Evolutionary conservation across 2,329 filamentous ascomycete genomes (phyloP), one percentile per base, ranked within the genome.

Genomic region (Amphichorda felina): DNA sequence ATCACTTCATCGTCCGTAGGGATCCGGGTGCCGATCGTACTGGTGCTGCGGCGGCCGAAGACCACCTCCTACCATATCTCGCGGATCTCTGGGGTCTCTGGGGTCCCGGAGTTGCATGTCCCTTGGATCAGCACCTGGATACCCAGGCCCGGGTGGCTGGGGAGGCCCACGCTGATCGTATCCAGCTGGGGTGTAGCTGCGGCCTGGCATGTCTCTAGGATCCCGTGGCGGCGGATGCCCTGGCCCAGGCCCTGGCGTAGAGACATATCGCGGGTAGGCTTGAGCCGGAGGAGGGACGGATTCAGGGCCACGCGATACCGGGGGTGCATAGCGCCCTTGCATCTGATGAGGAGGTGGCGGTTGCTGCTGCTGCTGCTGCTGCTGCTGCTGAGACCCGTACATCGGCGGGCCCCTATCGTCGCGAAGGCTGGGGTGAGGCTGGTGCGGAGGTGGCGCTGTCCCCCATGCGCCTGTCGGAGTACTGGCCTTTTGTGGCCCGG

Each of bases 21-120:
- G 54, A 40, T 68, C 64, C 3, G 54, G 54, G 27, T 58, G 61
- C 17, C 56, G 55, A 8, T 68, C 63, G 34, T 64, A 68, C 24
- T 67, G 63, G 22, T 63, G 63, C 11, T 62, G 63, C 34, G 62
- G 63, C 34, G 62, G 63, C 34, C 63, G 52, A 22, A 67, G 42
- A 18, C 63, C 61, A 24, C 63, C 51, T 32, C 14, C 35, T 43
- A 64, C 55, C 37, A 65, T 53, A n/a, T 59, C 56, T 19, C 61
- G 54, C 21, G 57, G 56, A 37, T 63, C 59, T 30, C 57, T 50
- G 11, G 55, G 43, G 13, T 61, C 47, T 9, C 34, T 39, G 13
- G 11, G 34, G 17, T 45, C 39, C 19, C 46, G 41, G 14, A 40
- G 50, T 41, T 48, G 43, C 32, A 43, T 35, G 21, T 50, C 47